phyloP scores from a whole-genome alignment of 805 yeast species.

The fission yeast (Schizosaccharomyces pombe) region ASM294v3 CU329670.1:2257501-2258000 shows the following conservation, averaged over 20 bases:
- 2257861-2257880: too few relatives aligned
- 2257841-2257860: too few relatives aligned
- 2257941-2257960: background rate
- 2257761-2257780: background rate
- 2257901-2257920: too few relatives aligned
- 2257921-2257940: too few relatives aligned
- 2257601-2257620: too few relatives aligned
- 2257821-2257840: too few relatives aligned
- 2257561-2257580: background rate
- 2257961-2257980: background rate
- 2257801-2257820: too few relatives aligned
- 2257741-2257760: background rate
- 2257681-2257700: background rate
- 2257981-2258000: background rate
- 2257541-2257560: slow-evolving; percentile 14
- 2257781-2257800: too few relatives aligned
- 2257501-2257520: slow-evolving; percentile 60
- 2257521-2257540: slow-evolving; percentile 26
- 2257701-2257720: background rate
- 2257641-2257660: background rate
- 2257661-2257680: background rate
- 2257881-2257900: too few relatives aligned
- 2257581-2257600: background rate
- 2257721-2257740: background rate
- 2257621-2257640: too few relatives aligned